A percentile compares a stretch with the other conserved stretches of the same genome.
Conservation (phyloP, 2,329 filamentous ascomycete genomes). For the Plectosphaerella plurivora region DNA sequence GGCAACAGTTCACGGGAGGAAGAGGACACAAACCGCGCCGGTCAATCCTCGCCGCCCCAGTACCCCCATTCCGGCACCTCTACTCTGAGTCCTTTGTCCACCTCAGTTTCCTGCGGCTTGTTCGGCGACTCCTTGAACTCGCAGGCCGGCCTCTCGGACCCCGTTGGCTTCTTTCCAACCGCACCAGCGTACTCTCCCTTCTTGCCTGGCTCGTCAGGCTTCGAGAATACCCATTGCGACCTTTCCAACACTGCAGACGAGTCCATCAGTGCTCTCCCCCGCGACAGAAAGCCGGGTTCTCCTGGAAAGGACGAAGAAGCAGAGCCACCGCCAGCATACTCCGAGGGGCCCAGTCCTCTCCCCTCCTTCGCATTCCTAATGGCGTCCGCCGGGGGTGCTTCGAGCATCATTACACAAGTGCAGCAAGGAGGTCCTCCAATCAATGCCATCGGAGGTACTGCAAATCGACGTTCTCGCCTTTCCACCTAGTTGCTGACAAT, state of each 20-base stretch:
- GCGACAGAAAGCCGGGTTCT: slow-evolving; percentile 72
- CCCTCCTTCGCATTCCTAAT: slow-evolving; percentile 93
- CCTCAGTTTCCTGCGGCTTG: slow-evolving; percentile 55
- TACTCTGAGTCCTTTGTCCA: slow-evolving; percentile 35
- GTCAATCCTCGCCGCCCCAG: slow-evolving; percentile 52
- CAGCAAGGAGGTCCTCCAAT: slow-evolving; percentile 88
- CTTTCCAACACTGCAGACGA: slow-evolving; percentile 58
- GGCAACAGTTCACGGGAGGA: slow-evolving; percentile 1
- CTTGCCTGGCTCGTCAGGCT: slow-evolving; percentile 31
- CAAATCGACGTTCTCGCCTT: background rate
- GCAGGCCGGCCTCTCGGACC: slow-evolving; percentile 3
- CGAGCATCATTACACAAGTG: slow-evolving; percentile 99
- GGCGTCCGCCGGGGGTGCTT: slow-evolving; percentile 93
- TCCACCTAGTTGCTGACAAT: background rate
- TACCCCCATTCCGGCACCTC: slow-evolving; percentile 55
- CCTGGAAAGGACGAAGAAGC: slow-evolving; percentile 75
- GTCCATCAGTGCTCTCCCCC: slow-evolving; percentile 80
- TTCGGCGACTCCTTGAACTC: slow-evolving; percentile 29
- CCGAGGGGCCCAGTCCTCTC: slow-evolving; percentile 89
- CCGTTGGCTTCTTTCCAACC: slow-evolving; percentile 12
- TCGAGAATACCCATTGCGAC: slow-evolving; percentile 28
- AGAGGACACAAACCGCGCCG: slow-evolving; percentile 19
- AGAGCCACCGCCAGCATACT: slow-evolving; percentile 94
- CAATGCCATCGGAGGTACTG: slow-evolving; percentile 79
- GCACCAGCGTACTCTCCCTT: slow-evolving; percentile 53